A percentile compares a stretch with the other conserved stretches of the same genome.
phyloP scores from a whole-genome alignment of 2,329 filamentous ascomycete genomes.

The Rhinocladiella mackenziei region DNA sequence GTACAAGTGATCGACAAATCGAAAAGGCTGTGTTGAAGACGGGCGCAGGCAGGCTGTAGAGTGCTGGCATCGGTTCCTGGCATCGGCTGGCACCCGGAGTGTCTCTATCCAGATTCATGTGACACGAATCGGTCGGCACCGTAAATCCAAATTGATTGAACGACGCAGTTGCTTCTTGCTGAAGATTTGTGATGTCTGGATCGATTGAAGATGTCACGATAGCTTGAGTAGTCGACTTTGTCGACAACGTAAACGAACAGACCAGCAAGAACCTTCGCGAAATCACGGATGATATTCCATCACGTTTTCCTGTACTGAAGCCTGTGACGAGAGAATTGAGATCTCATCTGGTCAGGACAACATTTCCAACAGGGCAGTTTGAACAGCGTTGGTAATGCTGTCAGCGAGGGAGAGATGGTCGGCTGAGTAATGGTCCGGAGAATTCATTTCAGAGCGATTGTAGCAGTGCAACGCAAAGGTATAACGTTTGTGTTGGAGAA shows the following conservation, averaged over 20 bases:
- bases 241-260: neutral
- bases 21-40: neutral
- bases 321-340: no score
- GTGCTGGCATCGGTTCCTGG: slow-evolving; percentile 15
- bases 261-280: neutral
- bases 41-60: neutral
- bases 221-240: neutral
- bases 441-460: neutral
- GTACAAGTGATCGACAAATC: neutral
- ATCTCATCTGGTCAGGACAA: neutral
- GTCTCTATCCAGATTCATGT: slow-evolving; percentile 1
- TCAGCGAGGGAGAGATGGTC: slow-evolving; percentile 3
- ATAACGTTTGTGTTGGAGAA: slow-evolving; percentile 14
- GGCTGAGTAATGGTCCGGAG: neutral
- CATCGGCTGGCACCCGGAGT: slow-evolving; percentile 13
- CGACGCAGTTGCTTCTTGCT: neutral
- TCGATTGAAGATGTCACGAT: neutral
- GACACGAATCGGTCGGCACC: slow-evolving; percentile 6
- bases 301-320: neutral
- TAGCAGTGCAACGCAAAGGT: slow-evolving; percentile 19
- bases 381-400: slow-evolving; percentile 6
- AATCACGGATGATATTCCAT: no score
- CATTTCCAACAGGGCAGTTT: neutral
- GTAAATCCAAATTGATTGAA: neutral
- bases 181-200: neutral